Percentiles rank a stretch among this genome's conserved stretches.
phyloP scores from a whole-genome alignment of 169 alveolate species.

The Plasmodium gallinaceum region DNA sequence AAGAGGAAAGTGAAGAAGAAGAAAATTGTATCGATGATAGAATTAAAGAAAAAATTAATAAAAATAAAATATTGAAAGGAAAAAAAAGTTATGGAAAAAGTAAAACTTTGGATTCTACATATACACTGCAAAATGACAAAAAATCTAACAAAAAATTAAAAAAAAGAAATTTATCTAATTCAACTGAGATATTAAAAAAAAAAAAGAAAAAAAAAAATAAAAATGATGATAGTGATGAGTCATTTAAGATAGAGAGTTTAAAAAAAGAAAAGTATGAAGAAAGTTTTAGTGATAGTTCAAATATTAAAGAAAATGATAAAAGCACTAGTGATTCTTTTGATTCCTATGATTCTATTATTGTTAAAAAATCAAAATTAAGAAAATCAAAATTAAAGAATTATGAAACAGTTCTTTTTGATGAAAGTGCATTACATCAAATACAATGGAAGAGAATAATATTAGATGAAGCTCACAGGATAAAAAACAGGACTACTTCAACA shows the following conservation, averaged over 20 bases:
- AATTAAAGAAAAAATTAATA: conserved; percentile 6
- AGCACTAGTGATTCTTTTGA: conserved; percentile 4
- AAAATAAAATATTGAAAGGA: not conserved
- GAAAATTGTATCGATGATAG: not conserved
- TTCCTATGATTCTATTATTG: conserved; percentile 58
- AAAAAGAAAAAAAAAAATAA: conserved; percentile 36
- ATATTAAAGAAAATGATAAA: not conserved
- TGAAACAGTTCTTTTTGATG: conserved; percentile 77
- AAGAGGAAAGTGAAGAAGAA: not conserved
- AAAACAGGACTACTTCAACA: conserved; percentile 93
- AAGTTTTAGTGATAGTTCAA: not conserved
- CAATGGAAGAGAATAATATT: conserved; percentile 92
- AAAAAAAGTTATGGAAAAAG: conserved; percentile 9
- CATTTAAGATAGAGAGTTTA: conserved; percentile 14
- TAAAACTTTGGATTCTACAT: conserved; percentile 9
- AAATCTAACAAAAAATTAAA: conserved; percentile 5
- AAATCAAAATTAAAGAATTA: not conserved
- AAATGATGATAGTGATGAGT: conserved; percentile 42
- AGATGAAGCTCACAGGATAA: conserved; percentile 98
- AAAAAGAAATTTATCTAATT: not conserved
- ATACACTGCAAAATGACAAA: conserved; percentile 9
- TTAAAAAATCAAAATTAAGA: conserved; percentile 15
- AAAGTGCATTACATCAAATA: conserved; percentile 78
- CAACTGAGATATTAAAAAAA: conserved; percentile 11
- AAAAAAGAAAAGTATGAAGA: conserved; percentile 3